phyloP scores from a whole-genome alignment of 768 basidiomycete genomes.

The Chalciporus pseudorubinellus region DNA sequence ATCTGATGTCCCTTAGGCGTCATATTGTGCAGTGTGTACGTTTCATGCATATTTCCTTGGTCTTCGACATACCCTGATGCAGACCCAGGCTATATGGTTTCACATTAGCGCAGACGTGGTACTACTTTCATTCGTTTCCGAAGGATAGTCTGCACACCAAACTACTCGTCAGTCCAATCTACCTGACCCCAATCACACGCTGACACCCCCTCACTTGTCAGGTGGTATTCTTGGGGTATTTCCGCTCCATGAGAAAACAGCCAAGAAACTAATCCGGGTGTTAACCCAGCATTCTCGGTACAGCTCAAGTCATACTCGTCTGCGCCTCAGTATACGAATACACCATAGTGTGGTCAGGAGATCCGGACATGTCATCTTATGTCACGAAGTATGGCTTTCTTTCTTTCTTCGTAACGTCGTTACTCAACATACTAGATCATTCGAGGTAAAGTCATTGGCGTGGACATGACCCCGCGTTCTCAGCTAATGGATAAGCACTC shows the following conservation, averaged over 20 bases:
- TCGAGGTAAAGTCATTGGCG: conserved; percentile 22
- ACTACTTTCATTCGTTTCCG: conserved; percentile 32
- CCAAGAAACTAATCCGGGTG: conserved; percentile 1
- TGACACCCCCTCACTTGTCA: conserved; percentile 3
- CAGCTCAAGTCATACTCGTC: conserved; percentile 29
- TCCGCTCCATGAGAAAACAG: neutral
- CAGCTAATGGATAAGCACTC: neutral
- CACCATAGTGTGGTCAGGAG: conserved; percentile 29
- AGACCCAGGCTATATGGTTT: conserved; percentile 33
- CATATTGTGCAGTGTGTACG: conserved; percentile 33
- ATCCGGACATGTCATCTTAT: conserved; percentile 23
- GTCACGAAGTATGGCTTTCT: conserved; percentile 25
- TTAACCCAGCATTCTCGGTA: conserved; percentile 27
- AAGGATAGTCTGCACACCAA: conserved; percentile 32
- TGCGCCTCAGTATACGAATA: conserved; percentile 33
- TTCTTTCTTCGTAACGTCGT: neutral
- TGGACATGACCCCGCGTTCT: neutral
- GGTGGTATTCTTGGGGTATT: conserved; percentile 32
- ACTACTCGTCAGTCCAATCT: conserved; percentile 26
- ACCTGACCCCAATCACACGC: neutral
- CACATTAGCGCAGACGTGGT: conserved; percentile 35
- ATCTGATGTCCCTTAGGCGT: conserved; percentile 25
- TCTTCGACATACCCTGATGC: neutral
- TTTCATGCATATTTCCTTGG: neutral
- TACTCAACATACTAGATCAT: conserved; percentile 16